Evolutionary conservation across 441 rosid genomes (phyloP), one percentile per base, ranked within the genome.

Genomic region (Aquilaria agallochum): DNA sequence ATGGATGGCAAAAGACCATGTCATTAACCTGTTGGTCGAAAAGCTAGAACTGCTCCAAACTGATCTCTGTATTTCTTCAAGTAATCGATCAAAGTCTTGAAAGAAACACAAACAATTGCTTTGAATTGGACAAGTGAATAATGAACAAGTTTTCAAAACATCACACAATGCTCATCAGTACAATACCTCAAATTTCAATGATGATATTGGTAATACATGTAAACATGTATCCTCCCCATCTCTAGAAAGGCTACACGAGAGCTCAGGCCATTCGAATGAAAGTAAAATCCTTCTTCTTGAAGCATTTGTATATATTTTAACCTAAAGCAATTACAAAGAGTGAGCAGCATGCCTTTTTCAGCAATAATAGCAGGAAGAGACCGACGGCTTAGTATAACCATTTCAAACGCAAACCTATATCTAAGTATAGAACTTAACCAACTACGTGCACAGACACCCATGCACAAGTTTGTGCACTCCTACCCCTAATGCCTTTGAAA

Each of bases 401-500:
- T 20, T 20, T 20, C 27, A 20, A 20, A 20, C 27, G 27, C 27
- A 20, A 20, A 20, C 27, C 27, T 20, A 20, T 20, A 20, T 20
- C 27, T 20, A 20, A 20, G 27, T 20, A 20, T 20, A 20, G 27
- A 20, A 20, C 27, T 20, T 0, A 20, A 20, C 27, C 27, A 20
- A 20, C 27, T 20, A 20, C 27, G 27, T 20, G 27, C 27, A 20
- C 27, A 20, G 27, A 20, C 27, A 20, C 27, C 27, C 27, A 20
- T 20, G 27, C 27, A 20, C 27, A 20, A 20, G 27, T 20, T 1
- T 20, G 27, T 20, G 27, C 30, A 31, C 13, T 54, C 72, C 51
- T 80, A 87, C 97, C 83, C 83, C 90, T 55, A 87, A 75, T 52
- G 89, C 87, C 71, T 87, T 81, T 53, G 97, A 83, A 75, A 87